Percentiles rank a stretch among this genome's conserved stretches.
Evolutionary conservation across 345 rosid genomes (phyloP).

Genomic region (Brassica juncea): DNA sequence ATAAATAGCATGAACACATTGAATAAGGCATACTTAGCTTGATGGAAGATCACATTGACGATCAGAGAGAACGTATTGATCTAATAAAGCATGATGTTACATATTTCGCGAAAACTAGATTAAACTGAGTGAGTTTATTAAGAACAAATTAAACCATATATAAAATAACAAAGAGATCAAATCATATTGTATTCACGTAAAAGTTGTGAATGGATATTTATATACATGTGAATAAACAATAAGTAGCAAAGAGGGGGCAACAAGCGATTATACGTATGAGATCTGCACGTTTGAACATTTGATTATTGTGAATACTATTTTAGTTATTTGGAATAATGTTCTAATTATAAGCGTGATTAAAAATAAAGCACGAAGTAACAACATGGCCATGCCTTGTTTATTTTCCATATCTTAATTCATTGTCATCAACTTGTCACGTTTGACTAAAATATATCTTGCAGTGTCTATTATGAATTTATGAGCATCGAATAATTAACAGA

Average conservation of each 20-base stretch:
- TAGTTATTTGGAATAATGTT: no score
- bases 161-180: not conserved
- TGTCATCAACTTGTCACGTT: no score
- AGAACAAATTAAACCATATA: not conserved
- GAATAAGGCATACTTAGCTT: not conserved
- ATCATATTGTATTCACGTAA: not conserved
- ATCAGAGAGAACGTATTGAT: not conserved
- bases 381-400: no score
- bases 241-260: no score
- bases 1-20: not conserved
- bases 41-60: not conserved
- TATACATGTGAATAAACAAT: not conserved
- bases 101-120: not conserved
- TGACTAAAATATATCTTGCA: no score
- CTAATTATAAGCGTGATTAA: no score
- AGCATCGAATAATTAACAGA: no score
- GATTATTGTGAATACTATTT: no score
- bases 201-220: not conserved
- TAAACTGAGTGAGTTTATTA: not conserved
- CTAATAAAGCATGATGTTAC: not conserved
- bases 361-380: no score
- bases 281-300: not conserved
- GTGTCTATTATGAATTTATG: no score
- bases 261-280: no score
- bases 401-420: no score